Base-by-base conservation (phyloP, 257 asterid genomes). In the Fraxinus anomala region DNA sequence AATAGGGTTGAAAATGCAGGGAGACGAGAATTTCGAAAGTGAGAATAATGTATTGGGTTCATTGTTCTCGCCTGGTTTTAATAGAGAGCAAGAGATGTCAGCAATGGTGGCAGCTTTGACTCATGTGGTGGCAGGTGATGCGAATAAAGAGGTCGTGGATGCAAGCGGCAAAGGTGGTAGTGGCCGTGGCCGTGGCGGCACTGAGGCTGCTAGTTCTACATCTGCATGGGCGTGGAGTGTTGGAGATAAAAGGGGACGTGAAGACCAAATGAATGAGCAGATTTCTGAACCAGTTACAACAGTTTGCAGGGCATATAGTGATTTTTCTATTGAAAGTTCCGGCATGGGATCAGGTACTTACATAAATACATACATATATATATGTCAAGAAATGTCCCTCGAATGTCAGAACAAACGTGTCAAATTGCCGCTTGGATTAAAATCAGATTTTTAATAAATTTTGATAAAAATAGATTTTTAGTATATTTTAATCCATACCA, bases 81-180 rank as follows among this genome's bases (percentile, higher is more conserved):
- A 82, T 67, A 87, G 96, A 74, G 92, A 92, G 78, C 79, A 76
- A 9, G 98, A 94, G 83, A 89, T 91, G 90, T 88, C 92, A 3
- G 88, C 81, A 37, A 71, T 71, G 75, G 61, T 71, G 4, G 82
- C 89, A 0, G 91, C 91, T 33, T 40, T 87, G 72, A 72, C 86
- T n/a, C 82, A 79, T 61, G 98, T 94, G 39, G 91, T 94, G 56
- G 91, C 91, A 77, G 90, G 85, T 24, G 80, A 75, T 51, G 86
- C 34, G 31, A 26, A 11, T 68, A 31, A 75, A 0, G 80, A 47
- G 9, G 75, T 63, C 36, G 68, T 16, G 14, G 79, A 68, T 6
- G 84, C 31, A 5, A 74, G 21, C 2, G 73, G 75, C 26, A 51
- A 49, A 23, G 74, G 59, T 13, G 59, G 37, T 0, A 40, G 56